Evolutionary conservation across 2,329 filamentous ascomycete genomes (phyloP), one percentile per base, ranked within the genome.

Genomic region (Cryphonectria nitschkei): DNA sequence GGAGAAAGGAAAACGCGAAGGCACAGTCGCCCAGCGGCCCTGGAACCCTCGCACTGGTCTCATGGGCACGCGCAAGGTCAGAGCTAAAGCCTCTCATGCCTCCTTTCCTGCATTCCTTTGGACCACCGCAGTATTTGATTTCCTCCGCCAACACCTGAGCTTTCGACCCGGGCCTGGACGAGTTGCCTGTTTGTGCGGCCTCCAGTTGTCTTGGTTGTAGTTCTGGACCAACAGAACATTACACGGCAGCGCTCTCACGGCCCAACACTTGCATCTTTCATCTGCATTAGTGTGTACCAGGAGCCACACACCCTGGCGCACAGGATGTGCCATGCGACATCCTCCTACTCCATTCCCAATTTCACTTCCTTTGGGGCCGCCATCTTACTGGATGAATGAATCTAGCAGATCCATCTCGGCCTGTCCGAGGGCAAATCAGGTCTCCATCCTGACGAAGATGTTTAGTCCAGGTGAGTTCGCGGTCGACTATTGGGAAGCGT

Each of bases 271-370:
- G 63, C 63, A 65, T 50, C 26, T 22, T 65, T 43, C 63, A 65
- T 50, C 37, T 65, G 63, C 63, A 65, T 50, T 61, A 16, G 46
- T 52, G 63, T 52, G 29, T 39, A 29, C 41, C 41, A 34, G 46
- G 29, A 37, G 29, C 34, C 63, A 65, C 46, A 34, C 26, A 3
- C 26, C 41, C 34, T 52, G 29, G 63, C 63, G 26, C 29, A 34
- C 16, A 52, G 43, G 26, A 52, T 34, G 41, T 50, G n/a, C 13
- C 63, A 19, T 50, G 63, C 43, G 43, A 52, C 43, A 65, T 54
- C 26, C 29, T 65, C 19, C 63, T 11, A 34, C 43, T 63, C 61
- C 61, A 32, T 32, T 61, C 19, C 52, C 26, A 56, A 29, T 43
- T 16, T 65, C 37, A 50, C 22, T n/a, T 50, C 22, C 6, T 9